phyloP scores from a whole-genome alignment of 768 basidiomycete genomes.

The Mycena latifolia region DNA sequence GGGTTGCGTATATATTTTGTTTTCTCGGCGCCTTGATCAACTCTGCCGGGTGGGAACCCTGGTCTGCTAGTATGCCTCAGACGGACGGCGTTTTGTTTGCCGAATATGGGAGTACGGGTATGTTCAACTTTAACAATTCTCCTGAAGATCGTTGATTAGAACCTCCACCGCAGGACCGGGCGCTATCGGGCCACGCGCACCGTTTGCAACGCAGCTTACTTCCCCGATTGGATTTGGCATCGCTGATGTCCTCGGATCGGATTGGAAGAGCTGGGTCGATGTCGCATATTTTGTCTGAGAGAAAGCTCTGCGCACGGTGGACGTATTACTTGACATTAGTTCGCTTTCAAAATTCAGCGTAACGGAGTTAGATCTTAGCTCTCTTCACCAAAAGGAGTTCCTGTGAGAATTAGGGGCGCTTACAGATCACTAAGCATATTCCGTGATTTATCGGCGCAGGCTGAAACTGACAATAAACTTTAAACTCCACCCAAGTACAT shows the following conservation, averaged over 20 bases:
- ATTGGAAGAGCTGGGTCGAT: constrained; percentile 40
- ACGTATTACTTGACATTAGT: neutral
- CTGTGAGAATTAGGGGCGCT: too few species aligned
- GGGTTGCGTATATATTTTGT: constrained; percentile 41
- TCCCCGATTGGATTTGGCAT: constrained; percentile 36
- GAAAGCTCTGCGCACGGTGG: too few species aligned
- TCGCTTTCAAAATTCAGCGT: too few species aligned
- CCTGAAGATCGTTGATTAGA: neutral
- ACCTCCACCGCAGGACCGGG: constrained; percentile 33
- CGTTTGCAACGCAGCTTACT: constrained; percentile 37
- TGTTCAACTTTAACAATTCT: neutral
- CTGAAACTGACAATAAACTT: too few species aligned
- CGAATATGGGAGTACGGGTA: constrained; percentile 40
- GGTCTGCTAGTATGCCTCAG: constrained; percentile 39
- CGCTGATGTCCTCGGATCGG: constrained; percentile 38
- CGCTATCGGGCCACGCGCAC: constrained; percentile 38
- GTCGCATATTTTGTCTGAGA: constrained; percentile 11
- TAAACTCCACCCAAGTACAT: too few species aligned
- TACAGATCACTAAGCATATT: too few species aligned
- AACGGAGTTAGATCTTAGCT: too few species aligned
- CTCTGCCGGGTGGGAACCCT: constrained; percentile 41
- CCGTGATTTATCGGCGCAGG: too few species aligned
- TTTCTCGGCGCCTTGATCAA: constrained; percentile 40
- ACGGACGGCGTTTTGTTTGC: constrained; percentile 40
- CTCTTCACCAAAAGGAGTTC: too few species aligned